phyloP scores from a whole-genome alignment of 768 basidiomycete species.

The Termitomyces sp. region DNA sequence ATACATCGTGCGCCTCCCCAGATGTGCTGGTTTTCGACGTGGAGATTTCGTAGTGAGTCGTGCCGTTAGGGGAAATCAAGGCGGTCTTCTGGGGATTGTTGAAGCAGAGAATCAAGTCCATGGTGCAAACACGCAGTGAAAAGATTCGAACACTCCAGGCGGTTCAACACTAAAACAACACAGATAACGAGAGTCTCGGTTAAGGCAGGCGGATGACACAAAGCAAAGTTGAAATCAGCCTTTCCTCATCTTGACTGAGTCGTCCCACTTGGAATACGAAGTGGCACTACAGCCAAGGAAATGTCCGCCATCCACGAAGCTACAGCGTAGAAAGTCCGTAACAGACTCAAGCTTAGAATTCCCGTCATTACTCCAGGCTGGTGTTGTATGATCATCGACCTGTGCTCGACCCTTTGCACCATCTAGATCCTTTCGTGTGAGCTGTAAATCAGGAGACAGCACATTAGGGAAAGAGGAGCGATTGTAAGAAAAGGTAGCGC shows the following conservation, averaged over 20 bases:
- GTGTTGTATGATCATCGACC: too few relatives aligned
- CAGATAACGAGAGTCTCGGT: not conserved
- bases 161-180: not conserved
- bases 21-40: slow-evolving; percentile 25
- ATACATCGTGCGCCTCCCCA: slow-evolving; percentile 19
- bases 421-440: too few relatives aligned
- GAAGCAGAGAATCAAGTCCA: slow-evolving; percentile 49
- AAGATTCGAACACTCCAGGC: slow-evolving; percentile 6
- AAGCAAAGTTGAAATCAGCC: not conserved
- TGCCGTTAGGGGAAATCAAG: slow-evolving; percentile 44
- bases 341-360: not conserved
- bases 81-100: slow-evolving; percentile 45
- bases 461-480: too few relatives aligned
- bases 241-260: not conserved
- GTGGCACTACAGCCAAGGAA: not conserved
- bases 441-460: too few relatives aligned
- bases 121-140: slow-evolving; percentile 12
- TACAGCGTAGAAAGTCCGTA: not conserved
- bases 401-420: too few relatives aligned
- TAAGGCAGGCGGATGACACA: not conserved
- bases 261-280: not conserved
- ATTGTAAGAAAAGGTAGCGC: too few relatives aligned
- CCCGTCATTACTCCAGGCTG: too few relatives aligned
- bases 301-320: not conserved
- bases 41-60: slow-evolving; percentile 41